Percentiles rank a stretch among this genome's conserved stretches.
Evolutionary conservation across 1,284 basidiomycete species (phyloP).

Genomic region (Ustilago cynodontis): DNA sequence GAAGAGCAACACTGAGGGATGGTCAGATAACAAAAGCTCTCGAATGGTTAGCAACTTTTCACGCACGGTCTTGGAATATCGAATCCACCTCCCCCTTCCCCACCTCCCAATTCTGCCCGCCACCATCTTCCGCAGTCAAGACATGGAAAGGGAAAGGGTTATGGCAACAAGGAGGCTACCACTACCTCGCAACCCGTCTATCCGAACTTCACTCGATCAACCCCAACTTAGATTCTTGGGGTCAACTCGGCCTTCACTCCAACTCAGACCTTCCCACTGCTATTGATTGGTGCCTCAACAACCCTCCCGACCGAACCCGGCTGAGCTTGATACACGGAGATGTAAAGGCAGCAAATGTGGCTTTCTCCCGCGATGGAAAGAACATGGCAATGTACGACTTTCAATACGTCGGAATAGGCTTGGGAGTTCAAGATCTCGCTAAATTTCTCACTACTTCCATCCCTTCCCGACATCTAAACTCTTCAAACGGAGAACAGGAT

Average conservation of each 20-base stretch:
- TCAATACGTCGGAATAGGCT: slow-evolving; percentile 52
- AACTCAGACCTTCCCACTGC: slow-evolving; percentile 18
- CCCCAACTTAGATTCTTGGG: slow-evolving; percentile 19
- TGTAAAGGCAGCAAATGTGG: slow-evolving; percentile 58
- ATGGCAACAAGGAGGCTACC: slow-evolving; percentile 54
- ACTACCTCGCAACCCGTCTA: slow-evolving; percentile 39
- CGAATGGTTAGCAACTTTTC: slow-evolving; percentile 43
- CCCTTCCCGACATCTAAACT: slow-evolving; percentile 1
- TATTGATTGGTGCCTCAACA: slow-evolving; percentile 45
- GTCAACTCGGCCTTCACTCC: slow-evolving; percentile 32
- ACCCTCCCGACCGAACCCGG: slow-evolving; percentile 9
- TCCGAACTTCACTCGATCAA: slow-evolving; percentile 32
- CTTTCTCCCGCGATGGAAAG: slow-evolving; percentile 19
- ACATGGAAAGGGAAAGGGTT: slow-evolving; percentile 29
- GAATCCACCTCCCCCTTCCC: background rate
- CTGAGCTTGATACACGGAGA: slow-evolving; percentile 55
- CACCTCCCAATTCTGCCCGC: slow-evolving; percentile 16
- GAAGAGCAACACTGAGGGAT: slow-evolving; percentile 25
- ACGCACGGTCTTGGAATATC: slow-evolving; percentile 33
- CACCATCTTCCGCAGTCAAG: slow-evolving; percentile 11
- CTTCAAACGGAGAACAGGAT: slow-evolving; percentile 10
- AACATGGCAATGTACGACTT: slow-evolving; percentile 56
- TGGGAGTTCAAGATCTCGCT: slow-evolving; percentile 51
- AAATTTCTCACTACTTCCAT: slow-evolving; percentile 54
- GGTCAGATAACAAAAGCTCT: slow-evolving; percentile 26